Evolutionary conservation across 805 yeast genomes (phyloP).

Genomic region (Teunomyces tritomae): DNA sequence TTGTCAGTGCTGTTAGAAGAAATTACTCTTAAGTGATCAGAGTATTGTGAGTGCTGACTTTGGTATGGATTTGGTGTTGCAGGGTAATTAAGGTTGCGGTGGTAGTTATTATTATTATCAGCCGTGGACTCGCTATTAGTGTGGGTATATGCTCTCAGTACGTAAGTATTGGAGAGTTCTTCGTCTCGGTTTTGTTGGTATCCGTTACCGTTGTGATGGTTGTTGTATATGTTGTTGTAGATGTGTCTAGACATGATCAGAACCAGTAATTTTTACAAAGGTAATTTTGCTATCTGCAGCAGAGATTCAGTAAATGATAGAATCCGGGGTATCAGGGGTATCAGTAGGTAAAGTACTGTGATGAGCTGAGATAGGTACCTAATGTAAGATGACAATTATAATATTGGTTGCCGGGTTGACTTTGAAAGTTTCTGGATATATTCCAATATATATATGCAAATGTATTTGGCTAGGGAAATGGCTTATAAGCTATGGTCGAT

Average conservation of each 20-base stretch:
- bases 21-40: constrained; percentile 6
- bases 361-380: background rate
- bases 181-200: constrained; percentile 5
- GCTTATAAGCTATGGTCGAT: background rate
- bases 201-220: background rate
- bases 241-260: constrained; percentile 11
- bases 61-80: constrained; percentile 4
- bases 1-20: constrained; percentile 9
- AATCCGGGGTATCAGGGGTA: constrained; percentile 3
- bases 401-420: background rate
- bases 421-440: background rate
- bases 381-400: background rate
- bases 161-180: constrained; percentile 4
- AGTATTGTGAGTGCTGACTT: constrained; percentile 4
- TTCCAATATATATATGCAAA: background rate
- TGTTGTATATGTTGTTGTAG: constrained; percentile 4
- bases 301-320: background rate
- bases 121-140: background rate
- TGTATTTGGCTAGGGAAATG: background rate
- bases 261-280: background rate
- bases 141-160: constrained; percentile 4
- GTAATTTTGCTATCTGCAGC: background rate
- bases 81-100: constrained; percentile 2
- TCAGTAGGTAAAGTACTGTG: background rate
- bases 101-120: background rate